Evolutionary conservation across 139 green algal species (phyloP), one percentile per base, ranked within the genome.

Genomic region (Microglena sp.): DNA sequence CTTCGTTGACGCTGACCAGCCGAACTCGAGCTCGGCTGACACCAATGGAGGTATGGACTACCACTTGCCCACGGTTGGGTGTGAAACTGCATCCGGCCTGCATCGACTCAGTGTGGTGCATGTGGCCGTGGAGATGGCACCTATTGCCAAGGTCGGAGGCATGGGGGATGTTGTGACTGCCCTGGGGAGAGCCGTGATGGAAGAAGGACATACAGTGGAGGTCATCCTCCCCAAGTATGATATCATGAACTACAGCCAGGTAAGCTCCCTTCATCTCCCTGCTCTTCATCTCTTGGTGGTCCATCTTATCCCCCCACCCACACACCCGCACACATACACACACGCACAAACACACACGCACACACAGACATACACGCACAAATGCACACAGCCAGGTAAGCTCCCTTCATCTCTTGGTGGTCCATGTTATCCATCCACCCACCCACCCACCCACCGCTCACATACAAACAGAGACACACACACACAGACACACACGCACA

Each of bases 61-160:
- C 77, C 94, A 99, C 71, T 45, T 98, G 2, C 77, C 83, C 40
- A 50, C 15, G 40, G 40, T 18, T 11, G 50, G 6, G 11, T 24
- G 22, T 32, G 50, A 6, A 59, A n/a, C 11, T 59, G 15, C 15
- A 26, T 59, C 50, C 15, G 18, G 11, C 18, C 50, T 50, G 40
- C 40, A 6, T n/a, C 50, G 50, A 6, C 50, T 59, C 15, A 24
- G 82, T 63, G 70, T 98, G 3, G 79, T 91, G 7, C 94, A 99
- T 75, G 75, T 99, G 2, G 84, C 92, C 2, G 86, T 96, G 1
- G 93, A 99, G 80, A 98, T 98, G 94, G 94, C 94, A 35, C 94
- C 94, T 32, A 95, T 99, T 66, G 90, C 90, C 29, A 99, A 99
- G 87, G 90, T 95, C 34, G 92, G 92, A 18, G 92, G 92, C 33